These are phyloP conservation scores for Colletotrichum gloeosporioides DNA, from an alignment of 2,329 filamentous ascomycete species.

Conservation along the genomic window DNA sequence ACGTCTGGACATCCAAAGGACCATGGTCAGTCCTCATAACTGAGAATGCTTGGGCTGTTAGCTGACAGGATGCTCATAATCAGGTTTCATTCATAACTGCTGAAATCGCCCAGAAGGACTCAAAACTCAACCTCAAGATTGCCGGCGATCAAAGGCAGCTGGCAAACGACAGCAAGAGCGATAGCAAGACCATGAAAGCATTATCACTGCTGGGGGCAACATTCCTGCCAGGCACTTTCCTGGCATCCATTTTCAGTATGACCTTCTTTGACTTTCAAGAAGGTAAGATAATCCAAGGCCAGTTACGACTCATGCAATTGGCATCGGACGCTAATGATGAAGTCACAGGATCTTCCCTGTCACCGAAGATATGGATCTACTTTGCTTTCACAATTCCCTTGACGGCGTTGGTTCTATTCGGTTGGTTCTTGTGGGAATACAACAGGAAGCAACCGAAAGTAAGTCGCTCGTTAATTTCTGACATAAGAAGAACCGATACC, in stretches of 20 bases:
- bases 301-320: not conserved
- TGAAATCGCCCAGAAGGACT: not conserved
- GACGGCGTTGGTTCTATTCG: too few relatives aligned
- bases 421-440: not conserved
- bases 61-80: too few relatives aligned
- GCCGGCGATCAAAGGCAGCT: not conserved
- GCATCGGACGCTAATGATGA: rapidly evolving
- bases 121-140: not conserved
- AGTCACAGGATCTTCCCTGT: not conserved
- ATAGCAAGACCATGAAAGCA: not conserved
- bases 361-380: not conserved
- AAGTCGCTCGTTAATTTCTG: too few relatives aligned
- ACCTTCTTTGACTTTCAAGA: not conserved
- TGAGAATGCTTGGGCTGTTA: too few relatives aligned
- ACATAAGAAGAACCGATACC: not conserved
- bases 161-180: not conserved
- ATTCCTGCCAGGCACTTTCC: not conserved
- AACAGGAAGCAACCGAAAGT: not conserved
- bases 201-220: not conserved
- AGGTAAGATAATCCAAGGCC: not conserved
- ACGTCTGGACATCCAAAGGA: not conserved
- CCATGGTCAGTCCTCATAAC: not conserved
- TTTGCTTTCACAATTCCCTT: not conserved
- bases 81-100: not conserved
- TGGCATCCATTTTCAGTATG: not conserved